Conservation (phyloP, 2,329 filamentous ascomycete species). For the Zymoseptoria crescenta region DNA sequence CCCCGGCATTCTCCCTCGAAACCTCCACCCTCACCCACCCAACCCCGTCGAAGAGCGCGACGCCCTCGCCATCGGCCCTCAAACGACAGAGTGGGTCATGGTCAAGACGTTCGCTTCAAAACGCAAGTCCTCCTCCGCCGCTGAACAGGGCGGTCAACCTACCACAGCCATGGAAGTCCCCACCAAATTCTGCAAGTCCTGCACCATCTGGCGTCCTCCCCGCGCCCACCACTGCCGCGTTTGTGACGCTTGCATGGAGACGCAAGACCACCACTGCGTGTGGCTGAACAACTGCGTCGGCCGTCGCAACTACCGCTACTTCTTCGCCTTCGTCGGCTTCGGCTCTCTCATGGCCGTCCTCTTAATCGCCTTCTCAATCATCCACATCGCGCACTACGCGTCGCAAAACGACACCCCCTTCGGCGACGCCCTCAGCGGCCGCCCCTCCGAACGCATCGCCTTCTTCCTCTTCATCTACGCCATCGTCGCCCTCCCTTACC, state of each 20-base stretch:
- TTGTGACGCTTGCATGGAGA: constrained; percentile 96
- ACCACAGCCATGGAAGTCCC: constrained; percentile 85
- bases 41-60: constrained; percentile 62
- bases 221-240: constrained; percentile 93
- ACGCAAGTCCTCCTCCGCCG: constrained; percentile 5
- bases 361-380: constrained; percentile 68
- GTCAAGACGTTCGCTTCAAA: constrained; percentile 41
- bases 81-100: constrained; percentile 89
- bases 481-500: constrained; percentile 67
- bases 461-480: constrained; percentile 87
- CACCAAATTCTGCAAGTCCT: constrained; percentile 96
- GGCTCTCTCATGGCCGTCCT: constrained; percentile 70
- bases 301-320: constrained; percentile 94
- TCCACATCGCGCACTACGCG: constrained; percentile 69
- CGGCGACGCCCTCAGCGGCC: constrained; percentile 46
- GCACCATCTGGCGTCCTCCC: constrained; percentile 93
- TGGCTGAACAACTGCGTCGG: constrained; percentile 99
- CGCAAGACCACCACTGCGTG: constrained; percentile 95
- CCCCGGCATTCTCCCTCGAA: constrained; percentile 86
- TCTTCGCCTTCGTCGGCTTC: constrained; percentile 81
- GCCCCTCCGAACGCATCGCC: constrained; percentile 24
- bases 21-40: constrained; percentile 81
- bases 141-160: constrained; percentile 9
- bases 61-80: constrained; percentile 70
- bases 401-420: constrained; percentile 59